phyloP scores from a whole-genome alignment of 2,329 filamentous ascomycete genomes.

The Coniochaeta sp. region DNA sequence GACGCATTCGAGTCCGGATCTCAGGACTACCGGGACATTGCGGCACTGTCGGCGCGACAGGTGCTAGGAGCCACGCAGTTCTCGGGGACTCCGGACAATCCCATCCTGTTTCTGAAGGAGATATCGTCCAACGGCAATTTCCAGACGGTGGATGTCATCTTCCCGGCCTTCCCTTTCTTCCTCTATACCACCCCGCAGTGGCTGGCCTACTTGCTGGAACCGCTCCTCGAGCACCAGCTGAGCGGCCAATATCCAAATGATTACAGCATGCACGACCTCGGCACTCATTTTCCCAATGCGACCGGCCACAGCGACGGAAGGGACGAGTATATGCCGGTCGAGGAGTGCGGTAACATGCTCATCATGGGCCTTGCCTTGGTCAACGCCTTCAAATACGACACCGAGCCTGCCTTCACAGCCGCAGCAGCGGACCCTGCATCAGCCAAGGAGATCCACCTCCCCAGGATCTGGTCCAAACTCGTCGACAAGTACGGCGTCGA shows the following conservation, averaged over 20 bases:
- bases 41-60: conserved; percentile 70
- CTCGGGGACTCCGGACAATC: conserved; percentile 62
- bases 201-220: conserved; percentile 73
- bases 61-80: conserved; percentile 74
- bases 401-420: conserved; percentile 48
- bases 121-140: conserved; percentile 81
- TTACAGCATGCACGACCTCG: conserved; percentile 73
- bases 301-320: conserved; percentile 63
- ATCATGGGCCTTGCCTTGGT: conserved; percentile 73
- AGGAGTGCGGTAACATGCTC: conserved; percentile 69
- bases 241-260: conserved; percentile 80
- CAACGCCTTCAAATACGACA: conserved; percentile 62
- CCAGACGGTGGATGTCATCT: conserved; percentile 84
- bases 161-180: conserved; percentile 81
- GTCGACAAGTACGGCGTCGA: conserved; percentile 19
- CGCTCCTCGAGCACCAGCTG: conserved; percentile 72
- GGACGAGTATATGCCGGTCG: conserved; percentile 70
- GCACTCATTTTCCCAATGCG: conserved; percentile 66
- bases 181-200: conserved; percentile 76
- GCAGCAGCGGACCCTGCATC: neutral
- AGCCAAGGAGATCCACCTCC: conserved; percentile 4
- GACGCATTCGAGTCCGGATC: conserved; percentile 71
- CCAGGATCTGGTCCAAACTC: conserved; percentile 7
- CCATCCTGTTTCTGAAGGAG: conserved; percentile 75
- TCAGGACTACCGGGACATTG: conserved; percentile 68